Percentiles rank a stretch among this genome's conserved stretches.
Evolutionary conservation across 495 filamentous ascomycete species (phyloP).

Genomic region (Penicillium angulare): DNA sequence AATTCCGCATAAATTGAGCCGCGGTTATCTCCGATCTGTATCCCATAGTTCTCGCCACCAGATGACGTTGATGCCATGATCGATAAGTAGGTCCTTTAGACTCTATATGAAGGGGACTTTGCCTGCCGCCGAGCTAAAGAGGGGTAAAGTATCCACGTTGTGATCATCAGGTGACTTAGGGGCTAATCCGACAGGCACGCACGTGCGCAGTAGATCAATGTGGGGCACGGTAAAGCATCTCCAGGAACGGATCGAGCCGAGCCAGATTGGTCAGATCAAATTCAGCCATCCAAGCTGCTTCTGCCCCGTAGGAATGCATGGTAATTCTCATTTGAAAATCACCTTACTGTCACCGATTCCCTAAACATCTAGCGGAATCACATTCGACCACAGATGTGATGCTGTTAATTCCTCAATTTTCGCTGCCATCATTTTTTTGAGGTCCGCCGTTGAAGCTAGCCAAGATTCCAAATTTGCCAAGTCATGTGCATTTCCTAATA

Average conservation of each 20-base stretch:
- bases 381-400: too few relatives aligned
- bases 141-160: background rate
- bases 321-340: background rate
- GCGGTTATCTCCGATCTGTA: background rate
- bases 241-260: background rate
- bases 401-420: too few relatives aligned
- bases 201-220: background rate
- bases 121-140: background rate
- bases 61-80: too few relatives aligned
- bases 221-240: background rate
- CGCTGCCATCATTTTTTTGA: conserved; percentile 9
- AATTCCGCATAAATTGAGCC: background rate
- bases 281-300: background rate
- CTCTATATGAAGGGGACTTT: background rate
- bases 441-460: conserved; percentile 7
- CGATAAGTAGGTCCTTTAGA: background rate
- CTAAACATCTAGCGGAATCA: too few relatives aligned
- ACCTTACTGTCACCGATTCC: background rate
- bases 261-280: background rate
- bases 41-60: background rate
- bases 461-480: background rate
- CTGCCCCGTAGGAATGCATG: background rate
- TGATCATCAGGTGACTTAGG: too few relatives aligned
- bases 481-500: conserved; percentile 14
- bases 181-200: too few relatives aligned